These are phyloP conservation scores for Notholithocarpus densiflorus DNA, from an alignment of 306 rosid genomes.

Conservation along the genomic window DNA sequence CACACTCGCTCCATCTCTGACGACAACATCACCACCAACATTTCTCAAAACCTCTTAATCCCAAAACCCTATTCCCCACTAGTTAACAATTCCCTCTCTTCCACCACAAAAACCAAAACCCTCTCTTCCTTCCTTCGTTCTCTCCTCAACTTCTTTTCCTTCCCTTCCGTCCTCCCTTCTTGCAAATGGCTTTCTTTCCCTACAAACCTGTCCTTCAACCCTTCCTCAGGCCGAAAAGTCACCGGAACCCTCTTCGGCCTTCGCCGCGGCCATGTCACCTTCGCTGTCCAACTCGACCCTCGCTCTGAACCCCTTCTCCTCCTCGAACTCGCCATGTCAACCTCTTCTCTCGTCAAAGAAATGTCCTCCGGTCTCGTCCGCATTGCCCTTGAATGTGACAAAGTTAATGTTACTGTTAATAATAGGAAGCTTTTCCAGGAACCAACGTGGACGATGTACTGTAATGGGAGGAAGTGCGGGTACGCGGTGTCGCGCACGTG, in stretches of 20 bases:
- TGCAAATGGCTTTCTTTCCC: slow-evolving; percentile 77
- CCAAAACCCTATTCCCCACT: slow-evolving; percentile 29
- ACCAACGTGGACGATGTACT: slow-evolving; percentile 83
- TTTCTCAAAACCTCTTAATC: slow-evolving; percentile 46
- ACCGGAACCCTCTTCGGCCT: slow-evolving; percentile 91
- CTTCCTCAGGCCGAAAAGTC: slow-evolving; percentile 56
- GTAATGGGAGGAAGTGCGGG: slow-evolving; percentile 81
- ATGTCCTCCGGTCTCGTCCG: slow-evolving; percentile 94
- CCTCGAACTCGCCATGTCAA: slow-evolving; percentile 78
- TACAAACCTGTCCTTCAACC: slow-evolving; percentile 46
- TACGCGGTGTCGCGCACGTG: slow-evolving; percentile 61
- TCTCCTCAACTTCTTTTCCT: slow-evolving; percentile 56
- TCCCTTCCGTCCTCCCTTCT: slow-evolving; percentile 48
- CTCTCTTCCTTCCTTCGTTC: slow-evolving; percentile 57
- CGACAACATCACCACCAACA: slow-evolving; percentile 19
- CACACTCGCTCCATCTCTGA: slow-evolving; percentile 11
- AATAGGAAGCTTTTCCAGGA: slow-evolving; percentile 56
- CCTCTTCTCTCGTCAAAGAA: slow-evolving; percentile 73
- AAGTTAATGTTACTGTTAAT: slow-evolving; percentile 4
- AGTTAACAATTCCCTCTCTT: slow-evolving; percentile 14
- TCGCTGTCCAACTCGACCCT: slow-evolving; percentile 82
- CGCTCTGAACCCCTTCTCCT: slow-evolving; percentile 59
- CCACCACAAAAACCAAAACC: slow-evolving; percentile 25
- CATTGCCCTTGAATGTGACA: slow-evolving; percentile 75
- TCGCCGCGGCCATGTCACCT: slow-evolving; percentile 84